These are phyloP conservation scores for Tuber melanosporum DNA, from an alignment of 495 filamentous ascomycete species.

Conservation along the genomic window DNA sequence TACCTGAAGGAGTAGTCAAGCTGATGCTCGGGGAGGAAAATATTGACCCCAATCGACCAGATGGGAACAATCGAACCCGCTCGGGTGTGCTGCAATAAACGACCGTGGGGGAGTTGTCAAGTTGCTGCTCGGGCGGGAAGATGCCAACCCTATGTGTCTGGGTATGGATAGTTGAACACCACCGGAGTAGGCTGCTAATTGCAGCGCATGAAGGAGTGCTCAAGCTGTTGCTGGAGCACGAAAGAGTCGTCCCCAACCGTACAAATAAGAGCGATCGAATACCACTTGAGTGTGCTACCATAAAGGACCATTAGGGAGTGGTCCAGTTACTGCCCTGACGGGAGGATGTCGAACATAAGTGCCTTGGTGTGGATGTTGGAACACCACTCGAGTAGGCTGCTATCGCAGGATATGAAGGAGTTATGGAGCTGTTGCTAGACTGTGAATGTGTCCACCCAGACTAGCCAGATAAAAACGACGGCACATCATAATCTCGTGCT, in stretches of 20 bases:
- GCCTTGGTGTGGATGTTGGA: too few relatives aligned
- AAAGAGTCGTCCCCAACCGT: background rate
- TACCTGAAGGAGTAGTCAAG: background rate
- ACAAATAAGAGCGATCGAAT: too few relatives aligned
- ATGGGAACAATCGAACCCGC: background rate
- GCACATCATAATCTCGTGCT: too few relatives aligned
- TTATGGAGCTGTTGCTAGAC: too few relatives aligned
- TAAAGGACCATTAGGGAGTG: too few relatives aligned
- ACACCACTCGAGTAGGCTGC: too few relatives aligned
- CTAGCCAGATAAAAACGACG: too few relatives aligned
- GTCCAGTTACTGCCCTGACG: too few relatives aligned
- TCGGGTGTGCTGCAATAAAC: background rate
- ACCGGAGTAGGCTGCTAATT: background rate
- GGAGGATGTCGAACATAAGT: too few relatives aligned
- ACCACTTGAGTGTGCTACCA: too few relatives aligned
- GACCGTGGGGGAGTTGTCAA: background rate
- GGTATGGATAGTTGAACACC: background rate
- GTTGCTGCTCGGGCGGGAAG: background rate
- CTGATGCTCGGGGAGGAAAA: background rate
- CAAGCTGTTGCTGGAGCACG: background rate
- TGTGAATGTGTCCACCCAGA: too few relatives aligned
- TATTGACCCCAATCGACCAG: background rate
- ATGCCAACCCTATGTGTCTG: background rate
- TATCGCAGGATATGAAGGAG: too few relatives aligned
- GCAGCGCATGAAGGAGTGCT: background rate